phyloP scores from a whole-genome alignment of 2,329 filamentous ascomycete genomes.

The Colletotrichum eleusines region DNA sequence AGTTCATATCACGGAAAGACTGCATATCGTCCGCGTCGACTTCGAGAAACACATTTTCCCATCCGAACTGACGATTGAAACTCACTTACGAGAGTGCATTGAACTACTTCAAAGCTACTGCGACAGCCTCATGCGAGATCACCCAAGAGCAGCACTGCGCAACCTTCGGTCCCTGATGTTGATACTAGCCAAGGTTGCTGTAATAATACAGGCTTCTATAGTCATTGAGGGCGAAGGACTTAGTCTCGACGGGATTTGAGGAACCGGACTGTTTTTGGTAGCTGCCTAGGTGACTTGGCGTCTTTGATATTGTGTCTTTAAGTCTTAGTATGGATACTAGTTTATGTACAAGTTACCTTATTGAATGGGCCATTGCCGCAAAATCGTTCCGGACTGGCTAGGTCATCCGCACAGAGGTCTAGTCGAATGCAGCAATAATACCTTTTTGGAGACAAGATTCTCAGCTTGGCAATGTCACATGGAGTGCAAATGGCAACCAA shows the following conservation, averaged over 20 bases:
- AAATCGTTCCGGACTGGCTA: not conserved
- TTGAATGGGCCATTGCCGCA: not conserved
- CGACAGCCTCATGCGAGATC: slow-evolving; percentile 1
- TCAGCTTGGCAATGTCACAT: not conserved
- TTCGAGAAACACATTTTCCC: not conserved
- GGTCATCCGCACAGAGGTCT: not conserved
- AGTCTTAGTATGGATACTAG: too few species aligned
- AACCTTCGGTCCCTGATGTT: not conserved
- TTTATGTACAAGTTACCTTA: too few species aligned
- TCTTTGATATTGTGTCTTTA: too few species aligned
- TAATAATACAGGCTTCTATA: not conserved
- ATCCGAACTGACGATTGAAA: not conserved
- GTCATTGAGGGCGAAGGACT: not conserved
- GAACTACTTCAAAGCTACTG: not conserved
- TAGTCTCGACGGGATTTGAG: not conserved
- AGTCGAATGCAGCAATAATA: not conserved
- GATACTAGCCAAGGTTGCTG: not conserved
- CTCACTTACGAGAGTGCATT: not conserved
- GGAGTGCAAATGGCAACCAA: too few species aligned
- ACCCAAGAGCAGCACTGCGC: slow-evolving; percentile 3
- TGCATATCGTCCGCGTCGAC: not conserved
- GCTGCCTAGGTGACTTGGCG: too few species aligned
- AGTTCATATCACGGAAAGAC: not conserved
- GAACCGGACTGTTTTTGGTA: not conserved
- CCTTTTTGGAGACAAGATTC: not conserved